Conservation (phyloP, 2,329 filamentous ascomycete genomes). For the Neoarthrinium moseri region DNA sequence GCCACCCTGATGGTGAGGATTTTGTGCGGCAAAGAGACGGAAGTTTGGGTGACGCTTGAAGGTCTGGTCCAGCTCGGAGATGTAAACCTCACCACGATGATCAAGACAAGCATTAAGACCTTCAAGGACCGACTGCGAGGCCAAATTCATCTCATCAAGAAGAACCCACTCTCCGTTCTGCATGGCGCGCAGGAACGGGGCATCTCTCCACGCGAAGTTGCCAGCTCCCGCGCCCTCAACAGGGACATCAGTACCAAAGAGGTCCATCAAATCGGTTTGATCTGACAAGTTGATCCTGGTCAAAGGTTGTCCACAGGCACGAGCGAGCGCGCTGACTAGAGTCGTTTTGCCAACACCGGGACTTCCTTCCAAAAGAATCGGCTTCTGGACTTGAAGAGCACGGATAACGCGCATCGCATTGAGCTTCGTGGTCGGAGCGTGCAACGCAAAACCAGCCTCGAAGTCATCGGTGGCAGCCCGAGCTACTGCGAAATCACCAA, state of each 20-base stretch:
- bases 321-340: slow-evolving; percentile 80
- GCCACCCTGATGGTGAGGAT: slow-evolving; percentile 95
- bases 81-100: slow-evolving; percentile 92
- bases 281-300: slow-evolving; percentile 97
- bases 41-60: slow-evolving; percentile 89
- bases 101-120: slow-evolving; percentile 95
- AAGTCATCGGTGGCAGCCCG: slow-evolving; percentile 46
- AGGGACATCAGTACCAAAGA: slow-evolving; percentile 95
- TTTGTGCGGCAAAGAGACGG: slow-evolving; percentile 94
- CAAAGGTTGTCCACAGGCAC: slow-evolving; percentile 74
- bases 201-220: slow-evolving; percentile 92
- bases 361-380: slow-evolving; percentile 91
- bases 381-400: slow-evolving; percentile 84
- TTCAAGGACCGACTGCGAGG: slow-evolving; percentile 94
- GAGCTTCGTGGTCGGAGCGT: slow-evolving; percentile 82
- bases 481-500: slow-evolving; percentile 73
- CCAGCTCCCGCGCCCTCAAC: slow-evolving; percentile 90
- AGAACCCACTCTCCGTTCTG: slow-evolving; percentile 95
- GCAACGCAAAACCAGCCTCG: slow-evolving; percentile 70
- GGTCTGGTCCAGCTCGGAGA: slow-evolving; percentile 91
- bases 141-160: slow-evolving; percentile 97
- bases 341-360: slow-evolving; percentile 99
- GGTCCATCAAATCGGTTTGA: slow-evolving; percentile 94
- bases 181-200: slow-evolving; percentile 94
- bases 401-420: slow-evolving; percentile 91